phyloP scores from a whole-genome alignment of 2,329 filamentous ascomycete species.

The Purpureocillium takamizusanense region DNA sequence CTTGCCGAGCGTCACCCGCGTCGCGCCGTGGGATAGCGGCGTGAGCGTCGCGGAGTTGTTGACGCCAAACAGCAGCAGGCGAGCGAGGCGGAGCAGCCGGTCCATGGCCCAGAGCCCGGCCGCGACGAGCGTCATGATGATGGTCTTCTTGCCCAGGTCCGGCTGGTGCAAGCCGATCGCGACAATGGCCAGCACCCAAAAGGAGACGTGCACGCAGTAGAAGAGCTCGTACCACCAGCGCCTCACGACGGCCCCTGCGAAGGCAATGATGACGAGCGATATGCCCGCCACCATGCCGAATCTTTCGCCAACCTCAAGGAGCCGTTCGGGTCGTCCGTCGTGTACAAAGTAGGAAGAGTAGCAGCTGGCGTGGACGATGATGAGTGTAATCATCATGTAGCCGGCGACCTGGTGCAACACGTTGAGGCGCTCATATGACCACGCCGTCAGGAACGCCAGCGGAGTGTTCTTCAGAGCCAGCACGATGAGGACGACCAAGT shows the following conservation, averaged over 20 bases:
- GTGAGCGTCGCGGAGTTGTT: conserved; percentile 45
- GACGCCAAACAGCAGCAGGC: conserved; percentile 33
- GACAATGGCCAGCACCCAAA: conserved; percentile 39
- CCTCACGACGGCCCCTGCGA: conserved; percentile 33
- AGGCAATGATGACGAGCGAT: conserved; percentile 33
- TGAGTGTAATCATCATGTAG: conserved; percentile 34
- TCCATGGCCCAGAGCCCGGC: conserved; percentile 42
- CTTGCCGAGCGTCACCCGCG: conserved; percentile 44
- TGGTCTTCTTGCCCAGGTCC: conserved; percentile 27
- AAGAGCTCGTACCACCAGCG: conserved; percentile 46
- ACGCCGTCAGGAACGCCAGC: conserved; percentile 39
- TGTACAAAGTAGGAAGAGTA: conserved; percentile 32
- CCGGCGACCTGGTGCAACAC: conserved; percentile 46
- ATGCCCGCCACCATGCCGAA: conserved; percentile 39
- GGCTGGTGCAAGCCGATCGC: conserved; percentile 44
- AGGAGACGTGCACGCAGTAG: conserved; percentile 41
- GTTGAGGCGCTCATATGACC: conserved; percentile 51
- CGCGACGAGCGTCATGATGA: conserved; percentile 32
- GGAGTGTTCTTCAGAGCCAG: conserved; percentile 51
- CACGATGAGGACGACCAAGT: conserved; percentile 43
- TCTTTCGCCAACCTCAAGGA: conserved; percentile 30
- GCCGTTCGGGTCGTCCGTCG: conserved; percentile 14
- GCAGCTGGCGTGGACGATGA: conserved; percentile 35
- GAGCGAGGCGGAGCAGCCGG: conserved; percentile 35
- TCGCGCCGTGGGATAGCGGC: conserved; percentile 44